A percentile compares a stretch with the other conserved stretches of the same genome.
phyloP scores from a whole-genome alignment of 1,284 basidiomycete genomes.

The Coniferiporia weirii region DNA sequence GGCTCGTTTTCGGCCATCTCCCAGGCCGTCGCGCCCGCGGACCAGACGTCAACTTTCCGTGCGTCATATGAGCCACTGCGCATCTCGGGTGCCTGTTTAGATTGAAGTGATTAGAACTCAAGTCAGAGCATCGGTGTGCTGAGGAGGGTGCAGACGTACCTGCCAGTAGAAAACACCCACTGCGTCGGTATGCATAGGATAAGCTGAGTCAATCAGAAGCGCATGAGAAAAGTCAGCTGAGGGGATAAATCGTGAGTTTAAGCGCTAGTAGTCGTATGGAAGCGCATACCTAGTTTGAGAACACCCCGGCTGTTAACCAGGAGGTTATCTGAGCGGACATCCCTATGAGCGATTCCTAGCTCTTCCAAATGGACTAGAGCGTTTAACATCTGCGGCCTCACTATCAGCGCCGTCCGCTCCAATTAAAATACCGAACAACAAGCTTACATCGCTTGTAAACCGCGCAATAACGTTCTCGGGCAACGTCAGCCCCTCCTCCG shows the following conservation, averaged over 20 bases:
- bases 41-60: slow-evolving; percentile 75
- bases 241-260: slow-evolving; percentile 4
- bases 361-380: slow-evolving; percentile 60
- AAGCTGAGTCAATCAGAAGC: slow-evolving; percentile 45
- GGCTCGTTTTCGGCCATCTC: slow-evolving; percentile 70
- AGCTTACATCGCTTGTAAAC: slow-evolving; percentile 68
- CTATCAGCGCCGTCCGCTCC: slow-evolving; percentile 6
- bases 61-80: slow-evolving; percentile 62
- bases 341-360: slow-evolving; percentile 67
- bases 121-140: neutral
- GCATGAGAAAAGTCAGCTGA: slow-evolving; percentile 75
- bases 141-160: slow-evolving; percentile 29
- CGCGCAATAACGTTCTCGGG: slow-evolving; percentile 62
- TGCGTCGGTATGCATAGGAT: slow-evolving; percentile 46
- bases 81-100: neutral
- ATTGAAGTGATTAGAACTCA: neutral
- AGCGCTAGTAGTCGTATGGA: slow-evolving; percentile 1
- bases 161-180: slow-evolving; percentile 78
- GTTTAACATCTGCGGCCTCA: slow-evolving; percentile 43
- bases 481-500: slow-evolving; percentile 52
- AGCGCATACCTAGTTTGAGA: slow-evolving; percentile 64
- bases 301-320: slow-evolving; percentile 60
- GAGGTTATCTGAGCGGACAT: slow-evolving; percentile 75
- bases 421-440: neutral
- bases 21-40: slow-evolving; percentile 76